Conservation (phyloP, 257 asterid species). For the Plantago major region DNA sequence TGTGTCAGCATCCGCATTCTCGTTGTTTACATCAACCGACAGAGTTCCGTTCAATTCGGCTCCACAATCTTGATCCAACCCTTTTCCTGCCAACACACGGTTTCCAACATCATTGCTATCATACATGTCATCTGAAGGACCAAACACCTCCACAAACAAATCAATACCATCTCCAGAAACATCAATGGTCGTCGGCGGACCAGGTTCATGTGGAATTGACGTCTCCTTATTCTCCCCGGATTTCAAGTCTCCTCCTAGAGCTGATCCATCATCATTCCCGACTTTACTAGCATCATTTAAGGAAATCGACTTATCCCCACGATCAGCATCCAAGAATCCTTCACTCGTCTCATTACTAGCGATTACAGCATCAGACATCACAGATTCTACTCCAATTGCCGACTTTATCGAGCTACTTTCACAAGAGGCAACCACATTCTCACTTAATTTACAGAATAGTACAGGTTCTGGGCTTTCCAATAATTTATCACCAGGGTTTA, state of each 20-base stretch:
- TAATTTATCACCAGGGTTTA: conserved; percentile 25
- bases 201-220: too few relatives aligned
- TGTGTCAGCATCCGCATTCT: conserved; percentile 20
- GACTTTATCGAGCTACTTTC: not conserved
- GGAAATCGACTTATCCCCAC: conserved; percentile 11
- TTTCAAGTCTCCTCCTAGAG: conserved; percentile 22
- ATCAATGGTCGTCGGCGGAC: too few relatives aligned
- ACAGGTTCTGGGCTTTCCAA: conserved; percentile 20
- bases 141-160: conserved; percentile 65
- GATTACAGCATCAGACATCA: conserved; percentile 23
- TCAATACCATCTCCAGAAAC: conserved; percentile 46
- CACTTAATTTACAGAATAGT: too few relatives aligned
- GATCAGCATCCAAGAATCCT: conserved; percentile 16
- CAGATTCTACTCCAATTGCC: conserved; percentile 14
- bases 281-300: conserved; percentile 9
- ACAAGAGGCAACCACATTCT: too few relatives aligned
- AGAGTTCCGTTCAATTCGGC: conserved; percentile 18
- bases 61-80: conserved; percentile 18
- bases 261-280: conserved; percentile 12
- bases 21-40: conserved; percentile 15
- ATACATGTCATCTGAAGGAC: conserved; percentile 41
- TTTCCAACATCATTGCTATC: conserved; percentile 20
- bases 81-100: too few relatives aligned
- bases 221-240: conserved; percentile 18
- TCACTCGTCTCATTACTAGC: conserved; percentile 16